Percentiles rank a stretch among this genome's conserved stretches.
Conservation (phyloP, 1,284 basidiomycete genomes). For the Papiliotrema flavescens region DNA sequence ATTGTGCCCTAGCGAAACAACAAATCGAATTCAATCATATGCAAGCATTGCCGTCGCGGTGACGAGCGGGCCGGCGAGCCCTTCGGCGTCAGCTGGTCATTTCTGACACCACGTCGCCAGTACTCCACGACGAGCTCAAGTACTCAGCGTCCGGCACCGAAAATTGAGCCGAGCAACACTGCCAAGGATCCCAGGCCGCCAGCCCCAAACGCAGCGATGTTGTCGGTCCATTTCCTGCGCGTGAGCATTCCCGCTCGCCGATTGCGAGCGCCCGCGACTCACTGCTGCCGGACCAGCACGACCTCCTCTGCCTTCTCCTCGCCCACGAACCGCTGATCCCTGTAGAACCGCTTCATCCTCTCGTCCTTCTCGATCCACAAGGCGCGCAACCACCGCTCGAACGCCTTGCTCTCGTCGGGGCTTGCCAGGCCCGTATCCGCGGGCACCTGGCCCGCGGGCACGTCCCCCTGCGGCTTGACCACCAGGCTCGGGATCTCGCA, state of each 20-base stretch:
- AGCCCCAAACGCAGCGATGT: constrained; percentile 3
- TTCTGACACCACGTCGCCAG: too few relatives aligned
- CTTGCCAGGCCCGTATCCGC: constrained; percentile 50
- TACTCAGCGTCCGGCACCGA: too few relatives aligned
- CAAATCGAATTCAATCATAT: too few relatives aligned
- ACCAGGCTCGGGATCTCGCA: constrained; percentile 28
- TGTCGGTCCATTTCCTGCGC: not conserved
- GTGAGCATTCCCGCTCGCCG: not conserved
- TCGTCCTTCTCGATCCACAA: constrained; percentile 83
- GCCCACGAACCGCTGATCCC: constrained; percentile 23
- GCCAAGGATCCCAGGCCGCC: not conserved
- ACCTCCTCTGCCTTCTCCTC: constrained; percentile 13
- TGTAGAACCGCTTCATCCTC: constrained; percentile 62
- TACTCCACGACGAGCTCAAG: too few relatives aligned
- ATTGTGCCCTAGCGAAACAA: too few relatives aligned
- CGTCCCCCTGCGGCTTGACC: not conserved
- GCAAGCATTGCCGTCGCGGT: too few relatives aligned
- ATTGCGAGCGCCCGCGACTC: constrained; percentile 10
- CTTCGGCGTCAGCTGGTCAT: too few relatives aligned
- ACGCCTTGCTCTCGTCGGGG: constrained; percentile 62
- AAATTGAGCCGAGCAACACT: not conserved
- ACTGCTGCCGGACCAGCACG: constrained; percentile 34
- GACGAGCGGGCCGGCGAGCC: too few relatives aligned
- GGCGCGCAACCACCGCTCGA: constrained; percentile 77
- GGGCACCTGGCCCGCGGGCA: too few relatives aligned